Evolutionary conservation across 495 filamentous ascomycete species (phyloP), one percentile per base, ranked within the genome.

Genomic region (Penicillium longicatenatum): DNA sequence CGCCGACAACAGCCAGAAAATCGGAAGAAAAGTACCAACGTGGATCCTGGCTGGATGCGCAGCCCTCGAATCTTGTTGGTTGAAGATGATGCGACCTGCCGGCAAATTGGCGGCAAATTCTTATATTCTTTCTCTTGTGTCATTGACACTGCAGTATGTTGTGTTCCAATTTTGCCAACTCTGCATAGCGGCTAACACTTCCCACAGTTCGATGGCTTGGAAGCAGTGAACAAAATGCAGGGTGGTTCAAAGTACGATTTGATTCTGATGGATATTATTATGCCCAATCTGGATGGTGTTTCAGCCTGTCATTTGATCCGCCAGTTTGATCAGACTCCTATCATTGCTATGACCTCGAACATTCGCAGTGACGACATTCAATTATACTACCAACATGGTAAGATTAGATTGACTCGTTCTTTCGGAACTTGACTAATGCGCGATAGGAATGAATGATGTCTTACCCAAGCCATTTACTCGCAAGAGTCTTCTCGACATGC

Each of bases 311-410:
- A 92, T 66, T 85, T 96, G 55, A 97, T 98, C 60, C 88, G 95
- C 54, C 90, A 97, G 70, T 90, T 93, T 62, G 86, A 93, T 60
- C 80, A 85, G 20, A 92, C 91, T 17, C 94, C 94, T 14, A 94
- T 98, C 64, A 91, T 98, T 58, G 95, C 94, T 50, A 97, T 98
- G 94, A 98, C 94, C 24, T 97, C 94, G 19, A 98, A 98, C 64
- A 98, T 98, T 57, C 86, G 95, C 43, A 92, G 91, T 58, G 93
- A 98, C 67, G 94, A 98, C 70, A 96, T 98, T 54, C 88, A 92
- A 60, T 93, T 93, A 74, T 98, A 98, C 69, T 98, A 97, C 77
- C 86, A 92, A 59, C 93, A 95, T 77, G 94, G 94, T 97, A 80
- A 77, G 88, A 67, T 21, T n/a, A 42, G 33, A 21, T 39, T 17